Evolutionary conservation across 768 basidiomycete species (phyloP).

Genomic region (Crucibulum laeve): DNA sequence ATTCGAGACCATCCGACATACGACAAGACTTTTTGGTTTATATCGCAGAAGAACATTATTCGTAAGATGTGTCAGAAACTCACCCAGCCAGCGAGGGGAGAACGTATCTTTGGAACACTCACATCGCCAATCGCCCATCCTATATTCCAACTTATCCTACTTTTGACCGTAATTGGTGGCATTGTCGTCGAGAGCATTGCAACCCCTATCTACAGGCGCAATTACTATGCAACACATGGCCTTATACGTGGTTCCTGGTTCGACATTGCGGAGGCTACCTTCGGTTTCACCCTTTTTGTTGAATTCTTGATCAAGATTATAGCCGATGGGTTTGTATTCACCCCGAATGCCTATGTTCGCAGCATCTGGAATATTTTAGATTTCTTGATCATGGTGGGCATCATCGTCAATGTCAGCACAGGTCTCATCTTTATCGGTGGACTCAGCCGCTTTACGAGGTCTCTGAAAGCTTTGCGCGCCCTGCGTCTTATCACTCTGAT

Average conservation of each 20-base stretch:
- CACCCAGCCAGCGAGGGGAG: constrained; percentile 78
- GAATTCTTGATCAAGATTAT: constrained; percentile 90
- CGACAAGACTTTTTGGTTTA: constrained; percentile 87
- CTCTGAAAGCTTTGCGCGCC: constrained; percentile 84
- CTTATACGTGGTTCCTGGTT: constrained; percentile 77
- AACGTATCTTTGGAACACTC: constrained; percentile 80
- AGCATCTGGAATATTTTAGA: constrained; percentile 93
- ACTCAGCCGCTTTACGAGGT: constrained; percentile 75
- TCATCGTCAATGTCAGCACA: constrained; percentile 71
- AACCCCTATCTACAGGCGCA: constrained; percentile 76
- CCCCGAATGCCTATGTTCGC: constrained; percentile 87
- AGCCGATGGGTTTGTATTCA: constrained; percentile 89
- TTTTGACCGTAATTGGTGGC: constrained; percentile 74
- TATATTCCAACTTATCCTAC: constrained; percentile 69
- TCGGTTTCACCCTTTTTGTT: constrained; percentile 65
- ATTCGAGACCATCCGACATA: constrained; percentile 86
- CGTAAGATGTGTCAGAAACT: constrained; percentile 78
- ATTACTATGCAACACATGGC: constrained; percentile 62
- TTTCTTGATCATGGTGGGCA: constrained; percentile 74
- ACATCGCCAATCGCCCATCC: constrained; percentile 62
- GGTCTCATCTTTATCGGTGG: constrained; percentile 74
- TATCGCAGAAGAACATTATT: constrained; percentile 72
- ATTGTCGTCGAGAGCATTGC: constrained; percentile 82
- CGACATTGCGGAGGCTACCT: constrained; percentile 70
- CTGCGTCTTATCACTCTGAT: constrained; percentile 88